Base-by-base conservation (phyloP, 225 moss, liverwort and hornwort genomes). In the Bryoerythrophyllum caledonicum region DNA sequence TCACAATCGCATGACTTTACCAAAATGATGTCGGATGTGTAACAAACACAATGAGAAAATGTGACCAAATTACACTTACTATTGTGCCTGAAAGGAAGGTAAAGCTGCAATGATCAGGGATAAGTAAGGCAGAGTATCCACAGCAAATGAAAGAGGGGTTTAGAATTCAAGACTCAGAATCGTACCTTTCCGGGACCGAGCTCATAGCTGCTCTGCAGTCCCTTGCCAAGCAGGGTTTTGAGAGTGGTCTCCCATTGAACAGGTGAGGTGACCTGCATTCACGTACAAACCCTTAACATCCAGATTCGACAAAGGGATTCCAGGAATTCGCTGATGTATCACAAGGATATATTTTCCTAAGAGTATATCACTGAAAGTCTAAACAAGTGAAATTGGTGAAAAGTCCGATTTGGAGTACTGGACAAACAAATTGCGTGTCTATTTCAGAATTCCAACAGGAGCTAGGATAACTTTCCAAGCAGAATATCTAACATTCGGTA, bases 171-270 rank as follows among this genome's bases (percentile, higher is more conserved):
- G 24, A 41, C 10, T 70, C 34, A 71, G 24, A 19, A 6, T 55
- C 70, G 30, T 71, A 95, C 96, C 95, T 99, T 99, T 72, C 99
- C 95, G 65, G 99, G 99, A 43, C 99, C 95, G 53, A 99, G 84
- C 81, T 99, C 99, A 66, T 99, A 99, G 72, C 93, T 93, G 71
- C 80, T 92, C 86, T 99, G 93, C 68, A 99, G 80, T 78, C 99
- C 99, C 77, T 84, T 99, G n/a, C 87, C 93, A 52, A 99, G 82
- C 74, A 99, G 69, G 3, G 89, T 89, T 27, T 85, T 88, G 17
- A 99, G 78, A 46, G 95, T 95, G 63, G 90, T 91, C 75, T 99
- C 95, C 95, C 95, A 95, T 57, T 93, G 89, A 49, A 99, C 99
- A 32, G 95, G 95, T 59, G 99, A 99, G 28, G 99, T 99, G 43